Conservation (phyloP, 2,329 filamentous ascomycete species). For the Xylaria sp. region DNA sequence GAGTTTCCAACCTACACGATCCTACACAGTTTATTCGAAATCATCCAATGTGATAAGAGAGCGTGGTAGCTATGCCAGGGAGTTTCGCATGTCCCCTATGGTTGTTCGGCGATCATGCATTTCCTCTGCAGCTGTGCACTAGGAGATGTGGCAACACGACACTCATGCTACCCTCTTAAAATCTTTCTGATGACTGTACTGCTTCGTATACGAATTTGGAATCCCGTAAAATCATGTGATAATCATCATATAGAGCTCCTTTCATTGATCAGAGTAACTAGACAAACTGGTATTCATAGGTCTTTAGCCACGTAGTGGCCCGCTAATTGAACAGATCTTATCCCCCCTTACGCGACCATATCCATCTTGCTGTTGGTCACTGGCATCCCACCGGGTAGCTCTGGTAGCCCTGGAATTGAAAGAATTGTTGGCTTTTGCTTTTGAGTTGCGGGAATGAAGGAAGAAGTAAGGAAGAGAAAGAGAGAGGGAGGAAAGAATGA, state of each 20-base stretch:
- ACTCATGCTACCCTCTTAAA: neutral
- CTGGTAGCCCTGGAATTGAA: slow-evolving; percentile 37
- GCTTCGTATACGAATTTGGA: neutral
- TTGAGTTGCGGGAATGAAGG: neutral
- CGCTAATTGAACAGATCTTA: neutral
- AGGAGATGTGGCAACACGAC: neutral
- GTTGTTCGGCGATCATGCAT: too few species aligned
- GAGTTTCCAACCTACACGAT: too few species aligned
- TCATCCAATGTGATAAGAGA: neutral
- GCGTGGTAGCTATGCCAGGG: neutral
- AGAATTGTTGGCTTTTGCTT: slow-evolving; percentile 16
- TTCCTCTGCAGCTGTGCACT: neutral
- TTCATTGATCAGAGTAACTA: neutral
- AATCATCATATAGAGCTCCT: neutral
- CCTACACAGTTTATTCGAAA: neutral
- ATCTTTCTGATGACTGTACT: neutral
- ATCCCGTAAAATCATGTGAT: neutral
- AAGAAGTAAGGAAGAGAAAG: neutral
- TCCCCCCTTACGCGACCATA: slow-evolving; percentile 2
- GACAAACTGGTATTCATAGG: neutral
- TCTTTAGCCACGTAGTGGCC: too few species aligned
- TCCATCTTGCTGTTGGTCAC: slow-evolving; percentile 37
- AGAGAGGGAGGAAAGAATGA: neutral
- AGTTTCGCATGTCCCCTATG: neutral
- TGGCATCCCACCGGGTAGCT: slow-evolving; percentile 44